phyloP scores from a whole-genome alignment of 768 basidiomycete species.

The Lactifluus pinguis region DNA sequence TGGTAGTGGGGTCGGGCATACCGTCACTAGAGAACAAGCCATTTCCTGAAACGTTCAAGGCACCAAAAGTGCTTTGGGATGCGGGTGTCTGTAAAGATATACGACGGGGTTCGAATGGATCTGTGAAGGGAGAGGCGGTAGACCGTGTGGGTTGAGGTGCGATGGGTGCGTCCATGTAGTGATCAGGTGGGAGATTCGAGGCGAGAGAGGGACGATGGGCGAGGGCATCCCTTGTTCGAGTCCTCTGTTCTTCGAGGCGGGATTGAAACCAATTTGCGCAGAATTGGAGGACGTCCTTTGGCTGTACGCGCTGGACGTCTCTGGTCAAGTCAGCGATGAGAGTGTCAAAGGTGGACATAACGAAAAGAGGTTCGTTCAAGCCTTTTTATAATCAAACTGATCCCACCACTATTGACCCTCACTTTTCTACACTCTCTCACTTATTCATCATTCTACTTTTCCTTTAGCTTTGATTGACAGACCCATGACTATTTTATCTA shows the following conservation, averaged over 20 bases:
- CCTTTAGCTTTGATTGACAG: no score
- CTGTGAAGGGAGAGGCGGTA: conserved; percentile 49
- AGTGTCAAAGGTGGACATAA: conserved; percentile 69
- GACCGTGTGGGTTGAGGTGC: conserved; percentile 29
- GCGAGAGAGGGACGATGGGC: conserved; percentile 43
- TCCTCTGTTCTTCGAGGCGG: conserved; percentile 77
- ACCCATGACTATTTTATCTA: no score
- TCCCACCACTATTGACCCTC: no score
- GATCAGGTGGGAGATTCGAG: conserved; percentile 45
- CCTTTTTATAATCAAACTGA: not conserved
- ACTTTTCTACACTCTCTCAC: no score
- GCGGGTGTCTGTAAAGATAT: conserved; percentile 47
- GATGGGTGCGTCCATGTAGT: conserved; percentile 47
- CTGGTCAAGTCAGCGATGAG: conserved; percentile 81
- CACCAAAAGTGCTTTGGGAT: conserved; percentile 66
- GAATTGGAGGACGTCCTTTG: conserved; percentile 86
- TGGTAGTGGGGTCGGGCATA: conserved; percentile 20
- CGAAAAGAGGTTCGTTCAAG: no score
- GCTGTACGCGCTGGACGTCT: conserved; percentile 78
- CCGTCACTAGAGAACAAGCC: conserved; percentile 51
- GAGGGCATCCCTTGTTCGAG: conserved; percentile 58
- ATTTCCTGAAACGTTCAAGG: conserved; percentile 74
- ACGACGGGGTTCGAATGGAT: conserved; percentile 37
- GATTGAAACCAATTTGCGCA: conserved; percentile 93
- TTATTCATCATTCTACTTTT: no score